Evolutionary conservation across 768 basidiomycete genomes (phyloP), one percentile per base, ranked within the genome.

Genomic region (Hypsizygus marmoreus): DNA sequence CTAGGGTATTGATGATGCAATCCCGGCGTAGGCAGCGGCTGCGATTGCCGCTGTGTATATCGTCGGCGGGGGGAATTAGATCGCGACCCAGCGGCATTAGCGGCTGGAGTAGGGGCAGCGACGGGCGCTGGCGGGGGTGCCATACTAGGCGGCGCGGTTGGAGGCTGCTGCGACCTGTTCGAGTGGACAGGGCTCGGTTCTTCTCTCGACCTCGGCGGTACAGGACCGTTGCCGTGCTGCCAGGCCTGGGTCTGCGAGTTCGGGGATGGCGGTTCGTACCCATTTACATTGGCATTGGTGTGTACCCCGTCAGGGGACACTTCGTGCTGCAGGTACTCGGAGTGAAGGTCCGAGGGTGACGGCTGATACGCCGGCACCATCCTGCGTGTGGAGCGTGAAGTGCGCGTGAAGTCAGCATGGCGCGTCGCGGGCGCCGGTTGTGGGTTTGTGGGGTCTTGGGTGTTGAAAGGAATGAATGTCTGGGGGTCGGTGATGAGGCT

Each of bases 401-500:
- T 53, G 9, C 72, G 70, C 16, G 55, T 51, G 49, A 66, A 66
- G 3, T 62, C 53, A 4, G 66, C 64, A 9, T 51, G 55, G 30
- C 66, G 66, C 17, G 64, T 29, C 25, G 51, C 42, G 11, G 51
- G 52, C 30, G 51, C 49, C 24, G 56, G 39, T 25, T 53, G 36
- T 2, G 59, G 38, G 14, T 60, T 51, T 20, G 62, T 47, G 14
- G 56, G 54, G 20, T 61, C 57, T 14, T 57, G 53, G 19, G 59
- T 59, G n/a, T 76, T 70, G 57, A 84, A 87, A 62, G 88, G 84
- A 59, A 88, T 75, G 62, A 91, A 92, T 7, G 75, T 64, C 10
- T 87, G 84, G 0, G 91, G 80, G 45, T 91, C 87, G 0, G 87
- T 84, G 40, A 97, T 91, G 29, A 76, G 62, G 56, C 80, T 83